A percentile compares a stretch with the other conserved stretches of the same genome.
Evolutionary conservation across 139 green algal species (phyloP).

Genomic region (Chlamydomonas sp.): DNA sequence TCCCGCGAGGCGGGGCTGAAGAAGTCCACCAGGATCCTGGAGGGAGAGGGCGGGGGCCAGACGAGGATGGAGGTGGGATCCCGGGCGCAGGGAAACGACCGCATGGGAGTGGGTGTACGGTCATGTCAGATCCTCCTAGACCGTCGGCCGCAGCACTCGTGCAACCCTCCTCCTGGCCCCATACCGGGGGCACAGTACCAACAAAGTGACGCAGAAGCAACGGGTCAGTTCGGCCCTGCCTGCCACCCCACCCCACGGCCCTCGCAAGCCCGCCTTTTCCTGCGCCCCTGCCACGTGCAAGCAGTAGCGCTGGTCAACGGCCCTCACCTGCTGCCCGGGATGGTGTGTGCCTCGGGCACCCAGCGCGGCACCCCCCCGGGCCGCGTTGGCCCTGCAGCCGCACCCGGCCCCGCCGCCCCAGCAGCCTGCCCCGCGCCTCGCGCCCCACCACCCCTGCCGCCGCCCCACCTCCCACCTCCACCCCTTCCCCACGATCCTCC

Average conservation of each 20-base stretch:
- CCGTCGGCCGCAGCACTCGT: too few species aligned
- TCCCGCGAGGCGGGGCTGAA: constrained; percentile 60
- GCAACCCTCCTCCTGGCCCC: too few species aligned
- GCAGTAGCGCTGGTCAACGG: too few species aligned
- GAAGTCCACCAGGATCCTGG: constrained; percentile 79
- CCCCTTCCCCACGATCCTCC: too few species aligned
- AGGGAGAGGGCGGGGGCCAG: neutral
- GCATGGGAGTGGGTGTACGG: neutral
- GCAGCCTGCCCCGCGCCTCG: neutral
- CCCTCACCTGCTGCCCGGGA: constrained; percentile 63
- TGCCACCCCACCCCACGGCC: too few species aligned
- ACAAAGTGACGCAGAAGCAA: neutral
- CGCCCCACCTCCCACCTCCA: too few species aligned
- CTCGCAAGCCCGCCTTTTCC: neutral
- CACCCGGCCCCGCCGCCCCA: neutral
- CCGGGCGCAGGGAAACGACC: neutral
- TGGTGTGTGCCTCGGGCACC: constrained; percentile 65
- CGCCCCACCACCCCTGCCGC: neutral
- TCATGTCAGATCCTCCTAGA: neutral
- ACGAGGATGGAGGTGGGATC: too few species aligned
- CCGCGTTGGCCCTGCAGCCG: too few species aligned
- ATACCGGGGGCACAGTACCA: neutral
- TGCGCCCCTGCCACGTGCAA: neutral
- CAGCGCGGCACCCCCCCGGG: constrained; percentile 8
- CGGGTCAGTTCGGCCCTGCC: neutral